phyloP scores from a whole-genome alignment of 1,284 basidiomycete species.

The Blastosporella zonata region DNA sequence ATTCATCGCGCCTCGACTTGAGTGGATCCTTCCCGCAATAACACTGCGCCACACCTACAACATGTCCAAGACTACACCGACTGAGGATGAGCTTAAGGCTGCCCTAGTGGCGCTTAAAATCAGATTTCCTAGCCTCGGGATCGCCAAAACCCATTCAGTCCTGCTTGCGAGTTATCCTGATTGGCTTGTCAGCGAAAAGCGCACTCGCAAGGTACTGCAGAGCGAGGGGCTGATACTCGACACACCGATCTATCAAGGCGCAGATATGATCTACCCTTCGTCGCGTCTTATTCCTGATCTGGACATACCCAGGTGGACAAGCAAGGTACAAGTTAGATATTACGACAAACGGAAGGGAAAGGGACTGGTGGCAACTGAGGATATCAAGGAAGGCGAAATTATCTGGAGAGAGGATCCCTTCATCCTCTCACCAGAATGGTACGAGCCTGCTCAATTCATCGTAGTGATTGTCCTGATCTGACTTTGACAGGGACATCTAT shows the following conservation, averaged over 20 bases:
- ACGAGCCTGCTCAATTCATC: conserved; percentile 21
- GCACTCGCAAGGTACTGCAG: conserved; percentile 69
- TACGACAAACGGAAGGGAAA: conserved; percentile 79
- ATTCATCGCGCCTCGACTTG: background rate
- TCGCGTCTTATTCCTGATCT: conserved; percentile 69
- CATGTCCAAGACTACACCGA: conserved; percentile 28
- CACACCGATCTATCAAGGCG: conserved; percentile 21
- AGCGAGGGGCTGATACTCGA: conserved; percentile 48
- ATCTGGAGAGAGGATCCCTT: conserved; percentile 85
- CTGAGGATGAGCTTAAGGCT: conserved; percentile 39
- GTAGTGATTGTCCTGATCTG: background rate
- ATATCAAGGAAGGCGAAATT: conserved; percentile 67
- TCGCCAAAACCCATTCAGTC: conserved; percentile 65
- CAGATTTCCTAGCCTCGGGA: conserved; percentile 63
- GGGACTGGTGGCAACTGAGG: conserved; percentile 71
- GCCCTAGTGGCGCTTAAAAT: conserved; percentile 42
- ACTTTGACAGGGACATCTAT: conserved; percentile 60
- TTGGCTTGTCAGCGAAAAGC: conserved; percentile 82
- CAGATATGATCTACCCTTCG: conserved; percentile 44
- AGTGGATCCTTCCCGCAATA: background rate
- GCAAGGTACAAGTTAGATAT: conserved; percentile 64
- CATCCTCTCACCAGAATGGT: conserved; percentile 71
- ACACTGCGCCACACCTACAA: conserved; percentile 5
- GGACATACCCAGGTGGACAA: conserved; percentile 58
- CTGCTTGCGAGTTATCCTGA: conserved; percentile 57